These are phyloP conservation scores for Oenanthe sinensis DNA, from an alignment of 129 eudicot species.

Conservation along the genomic window DNA sequence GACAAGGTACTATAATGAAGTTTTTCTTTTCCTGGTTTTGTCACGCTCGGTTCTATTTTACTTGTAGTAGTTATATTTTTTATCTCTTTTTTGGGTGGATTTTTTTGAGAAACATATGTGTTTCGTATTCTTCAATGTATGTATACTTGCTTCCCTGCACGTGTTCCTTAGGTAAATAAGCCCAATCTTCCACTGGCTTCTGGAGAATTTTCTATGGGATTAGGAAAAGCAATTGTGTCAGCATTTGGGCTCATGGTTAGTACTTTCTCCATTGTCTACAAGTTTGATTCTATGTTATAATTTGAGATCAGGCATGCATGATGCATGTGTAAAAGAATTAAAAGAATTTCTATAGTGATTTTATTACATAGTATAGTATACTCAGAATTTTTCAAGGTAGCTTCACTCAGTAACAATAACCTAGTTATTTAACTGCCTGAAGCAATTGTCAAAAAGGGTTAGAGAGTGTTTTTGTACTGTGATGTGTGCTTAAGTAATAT, in stretches of 20 bases:
- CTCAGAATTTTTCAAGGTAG: not conserved
- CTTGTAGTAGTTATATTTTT: not conserved
- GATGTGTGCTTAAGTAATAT: not conserved
- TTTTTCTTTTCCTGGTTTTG: not conserved
- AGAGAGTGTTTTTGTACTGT: not conserved
- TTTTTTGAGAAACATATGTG: not conserved
- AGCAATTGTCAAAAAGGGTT: not conserved
- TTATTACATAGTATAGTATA: not conserved
- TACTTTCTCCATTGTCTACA: not conserved
- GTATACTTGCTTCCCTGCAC: not conserved
- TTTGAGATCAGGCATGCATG: not conserved
- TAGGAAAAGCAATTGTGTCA: constrained; percentile 19
- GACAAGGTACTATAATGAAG: constrained; percentile 24
- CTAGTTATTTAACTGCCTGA: not conserved
- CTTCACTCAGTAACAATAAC: not conserved
- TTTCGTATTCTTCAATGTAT: not conserved
- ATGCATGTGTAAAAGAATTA: not conserved
- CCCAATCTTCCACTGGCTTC: constrained; percentile 40
- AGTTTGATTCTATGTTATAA: not conserved
- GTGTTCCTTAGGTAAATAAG: constrained; percentile 27
- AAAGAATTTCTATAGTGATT: not conserved
- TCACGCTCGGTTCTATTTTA: not conserved
- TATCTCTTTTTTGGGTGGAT: not conserved
- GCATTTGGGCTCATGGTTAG: constrained; percentile 19
- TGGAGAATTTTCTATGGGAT: constrained; percentile 29